phyloP scores from a whole-genome alignment of 306 rosid species.

The Luffa acutangula region DNA sequence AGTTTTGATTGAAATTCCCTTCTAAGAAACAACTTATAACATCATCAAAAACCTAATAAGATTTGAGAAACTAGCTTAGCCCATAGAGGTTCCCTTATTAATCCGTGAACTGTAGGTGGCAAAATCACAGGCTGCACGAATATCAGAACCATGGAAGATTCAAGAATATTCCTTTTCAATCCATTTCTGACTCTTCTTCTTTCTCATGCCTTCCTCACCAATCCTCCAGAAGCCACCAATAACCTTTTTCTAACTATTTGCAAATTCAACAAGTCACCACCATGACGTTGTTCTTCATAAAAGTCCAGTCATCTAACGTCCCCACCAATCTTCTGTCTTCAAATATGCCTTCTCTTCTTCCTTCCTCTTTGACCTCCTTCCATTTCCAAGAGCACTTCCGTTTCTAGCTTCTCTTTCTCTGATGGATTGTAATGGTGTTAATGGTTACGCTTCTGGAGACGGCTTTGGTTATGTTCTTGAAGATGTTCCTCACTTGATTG shows the following conservation, averaged over 20 bases:
- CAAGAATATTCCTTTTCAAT: not conserved
- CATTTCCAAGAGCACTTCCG: not conserved
- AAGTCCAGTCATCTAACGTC: not conserved
- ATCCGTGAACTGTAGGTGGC: not conserved
- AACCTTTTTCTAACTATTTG: not conserved
- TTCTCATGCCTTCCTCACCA: not conserved
- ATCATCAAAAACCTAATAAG: too few relatives aligned
- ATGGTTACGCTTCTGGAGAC: not conserved
- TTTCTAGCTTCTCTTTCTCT: not conserved
- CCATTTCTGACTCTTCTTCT: not conserved
- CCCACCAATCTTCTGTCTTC: not conserved
- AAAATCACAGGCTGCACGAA: not conserved
- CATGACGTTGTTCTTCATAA: not conserved
- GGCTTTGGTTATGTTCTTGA: not conserved
- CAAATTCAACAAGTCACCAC: not conserved
- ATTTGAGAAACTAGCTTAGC: not conserved
- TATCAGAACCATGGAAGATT: not conserved
- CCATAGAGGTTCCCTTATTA: not conserved
- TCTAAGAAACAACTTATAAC: not conserved
- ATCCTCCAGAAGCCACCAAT: not conserved
- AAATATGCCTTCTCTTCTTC: not conserved
- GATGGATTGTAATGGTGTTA: not conserved
- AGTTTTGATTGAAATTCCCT: not conserved
- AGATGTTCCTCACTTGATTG: slow-evolving; percentile 8
- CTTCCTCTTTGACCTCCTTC: not conserved